A percentile compares a stretch with the other conserved stretches of the same genome.
phyloP scores from a whole-genome alignment of 1,139 yeast species.

The Candida smagusa region DNA sequence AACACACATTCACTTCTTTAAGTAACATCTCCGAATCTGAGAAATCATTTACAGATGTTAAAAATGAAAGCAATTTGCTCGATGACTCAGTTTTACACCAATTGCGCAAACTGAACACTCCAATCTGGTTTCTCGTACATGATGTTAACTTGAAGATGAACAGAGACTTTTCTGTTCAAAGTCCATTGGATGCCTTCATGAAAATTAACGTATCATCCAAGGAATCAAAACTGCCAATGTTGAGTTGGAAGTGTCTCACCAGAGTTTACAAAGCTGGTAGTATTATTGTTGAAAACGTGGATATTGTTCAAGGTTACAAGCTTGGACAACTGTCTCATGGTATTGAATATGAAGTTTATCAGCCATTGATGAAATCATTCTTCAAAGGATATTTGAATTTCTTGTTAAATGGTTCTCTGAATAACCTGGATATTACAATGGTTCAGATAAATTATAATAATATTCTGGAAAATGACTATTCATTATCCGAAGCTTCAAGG shows the following conservation, averaged over 20 bases:
- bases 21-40: conserved; percentile 3
- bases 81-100: conserved; percentile 6
- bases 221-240: conserved; percentile 12
- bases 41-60: conserved; percentile 3
- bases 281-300: conserved; percentile 26
- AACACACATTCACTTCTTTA: conserved; percentile 11
- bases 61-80: conserved; percentile 2
- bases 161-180: conserved; percentile 9
- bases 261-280: conserved; percentile 26
- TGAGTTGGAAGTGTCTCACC: conserved; percentile 35
- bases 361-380: conserved; percentile 40
- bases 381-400: conserved; percentile 40
- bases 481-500: conserved; percentile 12
- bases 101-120: conserved; percentile 9
- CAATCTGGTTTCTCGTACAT: conserved; percentile 13
- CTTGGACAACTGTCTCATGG: background rate
- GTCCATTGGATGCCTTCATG: conserved; percentile 27
- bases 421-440: conserved; percentile 24
- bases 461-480: conserved; percentile 8
- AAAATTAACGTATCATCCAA: conserved; percentile 16
- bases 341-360: conserved; percentile 24
- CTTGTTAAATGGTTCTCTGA: conserved; percentile 32
- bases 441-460: conserved; percentile 28
- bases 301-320: conserved; percentile 34
- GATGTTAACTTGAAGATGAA: conserved; percentile 10